Base-by-base conservation (phyloP, 495 filamentous ascomycete genomes). In the Annulohypoxylon bovei region DNA sequence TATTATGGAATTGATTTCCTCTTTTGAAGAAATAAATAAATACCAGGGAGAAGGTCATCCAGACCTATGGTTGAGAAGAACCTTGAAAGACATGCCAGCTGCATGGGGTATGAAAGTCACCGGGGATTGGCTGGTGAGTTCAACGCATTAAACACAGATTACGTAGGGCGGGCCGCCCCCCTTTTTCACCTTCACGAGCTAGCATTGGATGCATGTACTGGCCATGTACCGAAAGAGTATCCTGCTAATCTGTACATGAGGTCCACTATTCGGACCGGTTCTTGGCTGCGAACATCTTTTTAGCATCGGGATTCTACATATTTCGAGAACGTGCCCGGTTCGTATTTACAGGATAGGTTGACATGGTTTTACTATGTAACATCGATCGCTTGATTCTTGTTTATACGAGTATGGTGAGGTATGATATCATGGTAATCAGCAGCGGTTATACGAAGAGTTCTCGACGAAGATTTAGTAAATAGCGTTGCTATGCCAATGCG, bases 221-320 rank as follows among this genome's bases (percentile, higher is more conserved):
- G 33, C 1, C 16, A 22, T 49, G 66, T 52, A 58, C 18, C 4
- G 3, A 32, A 14, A 7, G 27, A 35, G 62, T 65, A 65, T 30
- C 7, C 16, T 16, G 25, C 22, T 9, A 49, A 32, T 44, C 27
- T 46, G 56, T 40, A 58, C 28, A 53, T 33, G 8, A n/a, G 39
- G 37, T 20, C 39, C 39, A 32, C 28, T 22, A 63, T 69, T 64
- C 59, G 59, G 66, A 39, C 66, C 66, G 66, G 66, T 67, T 72
- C 46, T 72, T 67, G 30, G 58, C 69, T 59, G 63, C 58, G 47
- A 67, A 66, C 62, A 53, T 62, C 55, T 42, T 27, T 27, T 30
- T 20, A 56, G 14, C 8, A 25, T 23, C 23, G 55, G 67, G 61
- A 65, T 70, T 70, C 56, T 40, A 62, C 49, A 16, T 66, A 18